Percentiles rank a stretch among this genome's conserved stretches.
These are phyloP conservation scores for Citrus medica DNA, from an alignment of 345 rosid genomes.

Conservation along the genomic window DNA sequence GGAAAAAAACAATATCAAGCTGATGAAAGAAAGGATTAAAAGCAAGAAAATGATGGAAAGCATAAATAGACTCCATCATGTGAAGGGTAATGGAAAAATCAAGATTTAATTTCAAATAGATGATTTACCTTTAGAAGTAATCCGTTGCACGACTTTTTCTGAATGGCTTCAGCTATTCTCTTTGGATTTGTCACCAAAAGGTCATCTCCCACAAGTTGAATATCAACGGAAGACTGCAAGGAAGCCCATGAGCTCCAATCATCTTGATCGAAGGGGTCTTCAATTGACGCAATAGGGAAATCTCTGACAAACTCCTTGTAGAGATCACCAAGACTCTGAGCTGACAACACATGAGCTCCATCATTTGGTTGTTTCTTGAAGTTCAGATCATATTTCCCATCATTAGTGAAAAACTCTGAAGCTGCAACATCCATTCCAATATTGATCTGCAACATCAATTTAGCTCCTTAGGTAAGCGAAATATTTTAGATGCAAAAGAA, in stretches of 20 bases:
- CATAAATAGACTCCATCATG: background rate
- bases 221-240: conserved; percentile 79
- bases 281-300: conserved; percentile 90
- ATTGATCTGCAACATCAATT: conserved; percentile 62
- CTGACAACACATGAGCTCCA: conserved; percentile 76
- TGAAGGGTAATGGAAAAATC: background rate
- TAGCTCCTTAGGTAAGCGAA: background rate
- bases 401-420: conserved; percentile 84
- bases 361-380: conserved; percentile 96
- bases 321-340: conserved; percentile 75
- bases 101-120: background rate
- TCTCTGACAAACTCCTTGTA: conserved; percentile 83
- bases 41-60: background rate
- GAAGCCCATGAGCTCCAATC: conserved; percentile 97
- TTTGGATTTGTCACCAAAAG: conserved; percentile 94
- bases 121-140: conserved; percentile 72
- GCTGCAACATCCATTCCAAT: conserved; percentile 99
- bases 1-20: background rate
- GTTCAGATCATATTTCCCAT: conserved; percentile 83
- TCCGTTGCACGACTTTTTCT: conserved; percentile 87
- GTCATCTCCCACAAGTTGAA: conserved; percentile 94
- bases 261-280: conserved; percentile 99
- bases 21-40: background rate
- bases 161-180: conserved; percentile 91
- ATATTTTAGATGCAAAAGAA: background rate